phyloP scores from a whole-genome alignment of 1,284 basidiomycete genomes.

The Entoloma clypeatum region DNA sequence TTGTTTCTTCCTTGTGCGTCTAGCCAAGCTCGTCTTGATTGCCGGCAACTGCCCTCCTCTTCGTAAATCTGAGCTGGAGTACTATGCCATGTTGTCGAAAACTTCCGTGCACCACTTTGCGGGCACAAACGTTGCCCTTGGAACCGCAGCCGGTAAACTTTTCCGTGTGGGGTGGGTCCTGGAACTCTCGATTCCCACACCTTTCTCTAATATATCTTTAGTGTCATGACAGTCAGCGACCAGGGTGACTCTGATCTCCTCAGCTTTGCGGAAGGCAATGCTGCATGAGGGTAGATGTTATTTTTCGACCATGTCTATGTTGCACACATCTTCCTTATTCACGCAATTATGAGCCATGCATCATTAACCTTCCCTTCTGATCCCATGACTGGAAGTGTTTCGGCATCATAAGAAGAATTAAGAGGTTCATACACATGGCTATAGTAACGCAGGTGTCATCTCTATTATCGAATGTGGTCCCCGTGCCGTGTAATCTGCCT shows the following conservation, averaged over 20 bases:
- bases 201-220: constrained; percentile 27
- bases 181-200: neutral
- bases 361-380: too few species aligned
- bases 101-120: constrained; percentile 96
- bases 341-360: neutral
- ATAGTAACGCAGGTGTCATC: constrained; percentile 68
- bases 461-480: constrained; percentile 72
- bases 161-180: constrained; percentile 92
- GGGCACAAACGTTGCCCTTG: constrained; percentile 96
- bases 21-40: constrained; percentile 98
- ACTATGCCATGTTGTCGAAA: constrained; percentile 99
- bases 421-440: constrained; percentile 19
- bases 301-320: constrained; percentile 3
- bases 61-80: constrained; percentile 99
- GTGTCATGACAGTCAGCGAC: constrained; percentile 97
- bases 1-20: constrained; percentile 19
- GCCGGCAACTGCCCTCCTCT: constrained; percentile 99
- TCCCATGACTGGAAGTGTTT: too few species aligned
- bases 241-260: constrained; percentile 97
- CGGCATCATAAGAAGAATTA: too few species aligned
- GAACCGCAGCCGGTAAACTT: constrained; percentile 98
- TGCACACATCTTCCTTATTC: neutral
- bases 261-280: constrained; percentile 65
- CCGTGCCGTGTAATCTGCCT: constrained; percentile 67
- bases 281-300: constrained; percentile 30